Base-by-base conservation (phyloP, 306 rosid species). In the Spatholobus suberectus region DNA sequence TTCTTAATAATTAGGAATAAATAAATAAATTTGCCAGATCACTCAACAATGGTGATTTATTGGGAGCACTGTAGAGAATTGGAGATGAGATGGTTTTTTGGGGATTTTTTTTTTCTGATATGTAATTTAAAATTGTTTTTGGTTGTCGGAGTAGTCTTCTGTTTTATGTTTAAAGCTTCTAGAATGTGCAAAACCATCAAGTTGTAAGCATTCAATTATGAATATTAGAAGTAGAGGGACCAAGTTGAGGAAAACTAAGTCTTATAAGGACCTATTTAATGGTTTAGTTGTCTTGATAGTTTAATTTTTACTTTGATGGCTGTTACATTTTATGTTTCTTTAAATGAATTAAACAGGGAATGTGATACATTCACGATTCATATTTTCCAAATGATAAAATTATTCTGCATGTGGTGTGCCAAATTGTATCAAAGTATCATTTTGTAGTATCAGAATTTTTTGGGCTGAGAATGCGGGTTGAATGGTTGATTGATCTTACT, bases 401-500 rank as follows among this genome's bases (percentile, higher is more conserved):
- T 78, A 47, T 40, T 11, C 21, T 1, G 11, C 13, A 32, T 24
- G 70, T 24, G 23, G 34, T 14, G 34, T 24, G 68, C 66, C 66
- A 11, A 57, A 59, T 61, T 70, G 71, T 40, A 2, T 49, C 37
- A 32, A 47, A 37, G 24, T 81, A 54, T 67, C 37, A 18, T 76
- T 72, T 46, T 38, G 51, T 80, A 21, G 34, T 69, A 38, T 49
- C 17, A 14, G 55, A 70, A 71, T 65, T 72, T 11, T 34, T 70
- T n/a, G 38, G 54, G 70, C 44, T 52, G 57, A 43, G 55, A 61
- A 37, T 78, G 58, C 24, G 0, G 54, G 74, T 18, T 8, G 26
- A 65, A 37, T 65, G 82, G 52, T 73, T 55, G 65, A 52, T 70
- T 54, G 41, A 84, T 75, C 46, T 86, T 21, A 10, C 63, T 78